Base-by-base conservation (phyloP, 192 early-diverging fungal species). In the Backusella mclennaniae region DNA sequence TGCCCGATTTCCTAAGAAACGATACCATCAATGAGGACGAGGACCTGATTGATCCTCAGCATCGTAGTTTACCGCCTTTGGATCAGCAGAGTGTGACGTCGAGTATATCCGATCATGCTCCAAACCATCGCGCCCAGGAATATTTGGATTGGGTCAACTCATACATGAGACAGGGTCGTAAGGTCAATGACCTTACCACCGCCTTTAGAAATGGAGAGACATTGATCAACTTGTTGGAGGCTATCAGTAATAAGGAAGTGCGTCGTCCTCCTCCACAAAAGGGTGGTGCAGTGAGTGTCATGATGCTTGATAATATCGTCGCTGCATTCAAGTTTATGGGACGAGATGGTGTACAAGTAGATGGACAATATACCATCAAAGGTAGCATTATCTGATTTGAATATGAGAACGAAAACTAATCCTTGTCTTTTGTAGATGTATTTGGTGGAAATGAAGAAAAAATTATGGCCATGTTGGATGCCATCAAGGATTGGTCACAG, bases 321-420 rank as follows among this genome's bases (percentile, higher is more conserved):
- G 84, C 86, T 2, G 86, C 84, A 4, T 85, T 87, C 79, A 85
- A 87, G 44, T 87, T 87, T 39, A 87, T 87, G 86, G 84, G 83
- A 35, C 76, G 82, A 0, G 84, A 85, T 26, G 86, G 86, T 5
- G 76, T 87, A 19, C 71, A 75, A 49, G 80, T 83, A 0, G 84
- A 85, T 31, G 84, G 84, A 17, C 52, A 56, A 11, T 87, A 82
- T 52, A 87, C 84, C 2, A 83, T 87, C 49, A 87, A 87, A 80
- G 86, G 83, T 71, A 82, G 53, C 31, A 31, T 31, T 26, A 26
- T 26, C 0, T 26, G 26, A 0, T 26, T 26, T 26, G 26, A 26
- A 26, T 26, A 0, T 26, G 31, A 31, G 2, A 14, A 6, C 4
- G 21, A 31, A 31, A 31, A 31, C 31, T 31, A 1, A 31, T 31